Evolutionary conservation across 2,329 filamentous ascomycete species (phyloP).

Genomic region (Colletotrichum destructivum): DNA sequence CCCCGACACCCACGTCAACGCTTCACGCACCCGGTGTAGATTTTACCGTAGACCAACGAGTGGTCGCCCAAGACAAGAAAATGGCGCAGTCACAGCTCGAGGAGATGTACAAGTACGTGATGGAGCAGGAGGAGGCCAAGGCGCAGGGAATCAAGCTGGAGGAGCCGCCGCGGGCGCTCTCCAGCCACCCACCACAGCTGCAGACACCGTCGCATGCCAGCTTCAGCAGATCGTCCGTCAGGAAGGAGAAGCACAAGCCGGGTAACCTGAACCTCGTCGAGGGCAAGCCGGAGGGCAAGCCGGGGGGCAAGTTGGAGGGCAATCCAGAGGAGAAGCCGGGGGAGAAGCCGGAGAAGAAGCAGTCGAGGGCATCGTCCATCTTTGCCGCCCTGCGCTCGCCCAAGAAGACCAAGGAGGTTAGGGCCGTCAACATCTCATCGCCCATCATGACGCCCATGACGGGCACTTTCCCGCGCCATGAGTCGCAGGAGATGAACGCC

Average conservation of each 20-base stretch:
- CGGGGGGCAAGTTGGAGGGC: constrained; percentile 56
- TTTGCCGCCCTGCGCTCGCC: constrained; percentile 75
- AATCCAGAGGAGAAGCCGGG: constrained; percentile 60
- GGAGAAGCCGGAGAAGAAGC: constrained; percentile 60
- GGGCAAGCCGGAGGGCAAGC: constrained; percentile 60
- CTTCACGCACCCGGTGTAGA: constrained; percentile 72
- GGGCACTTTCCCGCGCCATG: constrained; percentile 69
- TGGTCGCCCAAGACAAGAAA: constrained; percentile 81
- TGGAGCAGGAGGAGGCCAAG: constrained; percentile 87
- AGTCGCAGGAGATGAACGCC: constrained; percentile 69
- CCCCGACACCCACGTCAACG: constrained; percentile 63
- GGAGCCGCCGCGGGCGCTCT: constrained; percentile 53
- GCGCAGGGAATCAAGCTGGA: constrained; percentile 67
- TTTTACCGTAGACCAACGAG: constrained; percentile 80
- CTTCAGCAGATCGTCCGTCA: constrained; percentile 48
- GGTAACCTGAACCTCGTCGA: constrained; percentile 64
- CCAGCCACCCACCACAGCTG: constrained; percentile 46
- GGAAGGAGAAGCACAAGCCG: constrained; percentile 66
- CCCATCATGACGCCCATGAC: constrained; percentile 77
- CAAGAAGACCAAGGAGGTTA: constrained; percentile 66
- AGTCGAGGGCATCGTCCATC: constrained; percentile 72
- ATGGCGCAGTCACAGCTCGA: constrained; percentile 89
- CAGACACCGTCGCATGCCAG: constrained; percentile 51
- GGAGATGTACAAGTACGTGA: constrained; percentile 90
- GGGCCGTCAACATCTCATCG: constrained; percentile 73